Evolutionary conservation across 306 rosid genomes (phyloP).

Genomic region (Astragalus membranaceus): DNA sequence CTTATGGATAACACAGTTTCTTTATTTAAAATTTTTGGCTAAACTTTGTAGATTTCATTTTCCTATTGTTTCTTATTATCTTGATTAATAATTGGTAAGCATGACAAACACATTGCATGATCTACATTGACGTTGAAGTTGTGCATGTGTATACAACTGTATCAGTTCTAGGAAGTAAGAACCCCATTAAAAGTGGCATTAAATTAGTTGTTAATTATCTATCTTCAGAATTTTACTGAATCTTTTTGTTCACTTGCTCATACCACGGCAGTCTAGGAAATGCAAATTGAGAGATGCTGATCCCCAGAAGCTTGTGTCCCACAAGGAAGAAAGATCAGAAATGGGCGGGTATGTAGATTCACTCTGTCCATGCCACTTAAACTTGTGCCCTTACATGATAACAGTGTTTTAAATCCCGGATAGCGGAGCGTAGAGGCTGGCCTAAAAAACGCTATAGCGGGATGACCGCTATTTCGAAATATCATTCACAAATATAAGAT

Average conservation of each 20-base stretch:
- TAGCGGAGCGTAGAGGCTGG: too few species aligned
- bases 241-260: too few species aligned
- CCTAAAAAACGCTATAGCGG: too few species aligned
- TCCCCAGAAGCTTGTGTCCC: slow-evolving; percentile 58
- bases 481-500: too few species aligned
- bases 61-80: background rate
- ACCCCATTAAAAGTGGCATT: background rate
- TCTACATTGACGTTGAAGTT: background rate
- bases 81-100: too few species aligned
- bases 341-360: slow-evolving; percentile 92
- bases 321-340: slow-evolving; percentile 85
- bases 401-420: too few species aligned
- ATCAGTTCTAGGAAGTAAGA: too few species aligned
- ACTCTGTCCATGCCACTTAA: slow-evolving; percentile 12
- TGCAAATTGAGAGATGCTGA: slow-evolving; percentile 64
- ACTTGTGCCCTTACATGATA: too few species aligned
- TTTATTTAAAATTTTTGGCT: background rate
- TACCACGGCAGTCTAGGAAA: slow-evolving; percentile 62
- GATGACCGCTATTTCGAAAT: too few species aligned
- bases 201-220: background rate
- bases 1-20: background rate
- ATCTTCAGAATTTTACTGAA: background rate
- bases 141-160: too few species aligned
- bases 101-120: background rate
- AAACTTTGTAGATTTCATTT: background rate